Evolutionary conservation across 164 flowering plant genomes (phyloP).

Genomic region (Cinnamomum micranthum): DNA sequence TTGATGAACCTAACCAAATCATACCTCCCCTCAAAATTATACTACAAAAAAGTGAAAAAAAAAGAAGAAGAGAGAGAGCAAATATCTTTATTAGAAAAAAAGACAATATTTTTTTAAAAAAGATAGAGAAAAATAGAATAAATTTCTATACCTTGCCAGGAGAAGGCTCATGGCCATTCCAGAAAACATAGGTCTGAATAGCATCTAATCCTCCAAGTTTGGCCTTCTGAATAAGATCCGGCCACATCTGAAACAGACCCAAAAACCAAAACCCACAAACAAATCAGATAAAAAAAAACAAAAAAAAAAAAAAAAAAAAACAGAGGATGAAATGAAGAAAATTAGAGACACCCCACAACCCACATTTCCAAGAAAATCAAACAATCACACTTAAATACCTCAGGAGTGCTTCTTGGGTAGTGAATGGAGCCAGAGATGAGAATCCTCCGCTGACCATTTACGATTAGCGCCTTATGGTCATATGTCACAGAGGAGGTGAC

Average conservation of each 20-base stretch:
- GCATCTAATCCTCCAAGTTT: constrained; percentile 86
- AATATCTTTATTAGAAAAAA: not conserved
- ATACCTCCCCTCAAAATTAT: constrained; percentile 72
- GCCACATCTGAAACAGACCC: constrained; percentile 66
- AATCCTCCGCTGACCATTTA: constrained; percentile 69
- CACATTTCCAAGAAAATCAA: constrained; percentile 11
- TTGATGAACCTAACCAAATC: constrained; percentile 72
- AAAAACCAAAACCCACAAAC: not conserved
- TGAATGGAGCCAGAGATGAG: constrained; percentile 90
- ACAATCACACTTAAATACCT: constrained; percentile 40
- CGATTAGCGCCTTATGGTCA: constrained; percentile 56
- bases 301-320: no score
- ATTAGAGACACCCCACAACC: constrained; percentile 15
- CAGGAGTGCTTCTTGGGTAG: constrained; percentile 90
- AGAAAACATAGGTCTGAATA: constrained; percentile 76
- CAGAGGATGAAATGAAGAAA: constrained; percentile 7
- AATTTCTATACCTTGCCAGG: constrained; percentile 53
- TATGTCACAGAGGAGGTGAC: constrained; percentile 61
- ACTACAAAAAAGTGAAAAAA: constrained; percentile 30
- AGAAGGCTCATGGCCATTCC: constrained; percentile 87
- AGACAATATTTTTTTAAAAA: not conserved
- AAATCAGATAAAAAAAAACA: not conserved
- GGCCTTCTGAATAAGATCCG: constrained; percentile 72
- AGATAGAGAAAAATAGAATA: not conserved
- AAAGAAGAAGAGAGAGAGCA: not conserved